These are phyloP conservation scores for Pythium periplocum DNA, from an alignment of 352 stramenopile species.

Conservation along the genomic window DNA sequence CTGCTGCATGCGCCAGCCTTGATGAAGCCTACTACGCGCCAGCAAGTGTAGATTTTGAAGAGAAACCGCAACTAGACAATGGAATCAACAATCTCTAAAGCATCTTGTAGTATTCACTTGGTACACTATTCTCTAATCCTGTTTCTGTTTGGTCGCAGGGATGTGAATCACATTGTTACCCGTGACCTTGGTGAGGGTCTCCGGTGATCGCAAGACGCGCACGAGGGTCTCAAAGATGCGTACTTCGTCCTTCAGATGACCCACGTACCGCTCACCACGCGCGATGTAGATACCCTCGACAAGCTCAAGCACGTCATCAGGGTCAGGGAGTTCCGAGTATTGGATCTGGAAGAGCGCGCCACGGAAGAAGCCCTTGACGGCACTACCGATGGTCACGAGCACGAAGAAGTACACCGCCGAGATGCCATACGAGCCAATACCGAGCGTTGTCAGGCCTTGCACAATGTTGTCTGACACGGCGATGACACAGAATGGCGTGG, in stretches of 20 bases:
- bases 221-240: slow-evolving; percentile 86
- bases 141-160: slow-evolving; percentile 75
- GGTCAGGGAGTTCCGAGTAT: slow-evolving; percentile 77
- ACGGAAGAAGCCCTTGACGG: slow-evolving; percentile 81
- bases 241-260: slow-evolving; percentile 85
- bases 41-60: neutral
- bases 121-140: slow-evolving; percentile 34
- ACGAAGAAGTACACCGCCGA: slow-evolving; percentile 86
- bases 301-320: slow-evolving; percentile 79
- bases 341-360: slow-evolving; percentile 76
- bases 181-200: slow-evolving; percentile 83
- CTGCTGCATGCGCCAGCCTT: slow-evolving; percentile 72
- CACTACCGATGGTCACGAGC: slow-evolving; percentile 79
- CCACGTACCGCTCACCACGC: slow-evolving; percentile 74
- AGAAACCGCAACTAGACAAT: too few species aligned
- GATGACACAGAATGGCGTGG: slow-evolving; percentile 71
- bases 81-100: too few species aligned
- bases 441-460: slow-evolving; percentile 66
- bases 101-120: too few species aligned
- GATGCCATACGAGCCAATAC: slow-evolving; percentile 81
- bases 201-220: slow-evolving; percentile 74
- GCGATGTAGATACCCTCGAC: slow-evolving; percentile 88
- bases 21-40: slow-evolving; percentile 16
- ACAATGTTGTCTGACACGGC: slow-evolving; percentile 86
- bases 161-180: slow-evolving; percentile 86